Percentiles rank a stretch among this genome's conserved stretches.
Conservation (phyloP, 2,329 filamentous ascomycete species). For the Eutypa lata region DNA sequence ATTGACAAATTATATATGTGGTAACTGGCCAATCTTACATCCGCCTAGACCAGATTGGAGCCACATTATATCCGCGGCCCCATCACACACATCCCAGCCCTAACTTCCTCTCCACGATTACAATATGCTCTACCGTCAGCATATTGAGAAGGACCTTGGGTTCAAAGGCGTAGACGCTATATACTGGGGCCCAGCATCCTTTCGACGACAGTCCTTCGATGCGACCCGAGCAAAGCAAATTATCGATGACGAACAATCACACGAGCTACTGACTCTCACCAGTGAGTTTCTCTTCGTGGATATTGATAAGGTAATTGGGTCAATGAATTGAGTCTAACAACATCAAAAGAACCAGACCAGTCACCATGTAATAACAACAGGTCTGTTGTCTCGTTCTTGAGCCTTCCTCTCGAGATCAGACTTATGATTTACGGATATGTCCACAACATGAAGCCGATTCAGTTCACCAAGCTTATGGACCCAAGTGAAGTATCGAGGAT, state of each 20-base stretch:
- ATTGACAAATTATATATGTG: too few relatives aligned
- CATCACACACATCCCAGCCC: neutral
- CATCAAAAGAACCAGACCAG: neutral
- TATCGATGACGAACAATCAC: neutral
- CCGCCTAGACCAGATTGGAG: too few relatives aligned
- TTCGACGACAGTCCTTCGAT: neutral
- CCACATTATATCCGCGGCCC: neutral
- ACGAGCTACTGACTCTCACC: neutral
- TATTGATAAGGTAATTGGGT: too few relatives aligned
- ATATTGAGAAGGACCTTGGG: neutral
- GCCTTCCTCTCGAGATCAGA: conserved; percentile 41
- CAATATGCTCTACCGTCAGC: neutral
- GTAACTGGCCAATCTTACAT: neutral
- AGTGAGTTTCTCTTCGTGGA: too few relatives aligned
- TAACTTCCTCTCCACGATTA: neutral
- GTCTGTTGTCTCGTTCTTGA: conserved; percentile 22
- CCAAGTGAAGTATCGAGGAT: conserved; percentile 19
- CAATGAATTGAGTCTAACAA: too few relatives aligned
- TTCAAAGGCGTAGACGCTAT: neutral
- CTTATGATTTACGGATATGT: conserved; percentile 42
- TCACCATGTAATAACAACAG: neutral
- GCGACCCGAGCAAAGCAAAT: neutral
- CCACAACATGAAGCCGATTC: conserved; percentile 31
- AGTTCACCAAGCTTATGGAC: conserved; percentile 16
- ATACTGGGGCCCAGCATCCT: neutral